These are phyloP conservation scores for Alopecurus myosuroides DNA, from an alignment of 176 grass and related monocot species.

Conservation along the genomic window DNA sequence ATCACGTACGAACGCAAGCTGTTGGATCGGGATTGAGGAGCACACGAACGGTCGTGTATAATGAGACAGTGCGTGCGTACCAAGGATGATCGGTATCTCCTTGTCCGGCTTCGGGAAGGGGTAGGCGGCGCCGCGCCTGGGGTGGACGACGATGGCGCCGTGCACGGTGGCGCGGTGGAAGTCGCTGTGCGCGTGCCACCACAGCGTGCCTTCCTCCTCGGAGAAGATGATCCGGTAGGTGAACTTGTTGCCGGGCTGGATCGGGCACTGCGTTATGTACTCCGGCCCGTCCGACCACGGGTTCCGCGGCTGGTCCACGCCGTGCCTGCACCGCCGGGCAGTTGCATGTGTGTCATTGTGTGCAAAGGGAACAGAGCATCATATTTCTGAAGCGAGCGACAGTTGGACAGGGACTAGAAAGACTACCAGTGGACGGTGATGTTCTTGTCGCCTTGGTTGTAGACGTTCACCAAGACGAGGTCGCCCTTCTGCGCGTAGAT, in stretches of 20 bases:
- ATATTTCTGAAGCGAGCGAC: neutral
- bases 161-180: slow-evolving; percentile 53
- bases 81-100: slow-evolving; percentile 57
- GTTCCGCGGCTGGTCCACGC: slow-evolving; percentile 53
- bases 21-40: neutral
- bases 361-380: neutral
- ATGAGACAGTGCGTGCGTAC: neutral
- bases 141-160: slow-evolving; percentile 69
- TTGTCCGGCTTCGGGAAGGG: slow-evolving; percentile 45
- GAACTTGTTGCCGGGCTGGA: slow-evolving; percentile 32
- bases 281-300: slow-evolving; percentile 21
- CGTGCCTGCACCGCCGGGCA: slow-evolving; percentile 31
- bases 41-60: neutral
- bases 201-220: slow-evolving; percentile 57
- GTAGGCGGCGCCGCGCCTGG: slow-evolving; percentile 25
- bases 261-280: slow-evolving; percentile 12
- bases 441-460: slow-evolving; percentile 58
- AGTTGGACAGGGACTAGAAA: neutral
- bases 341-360: neutral
- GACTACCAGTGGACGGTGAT: slow-evolving; percentile 67
- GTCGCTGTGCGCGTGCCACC: slow-evolving; percentile 66
- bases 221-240: slow-evolving; percentile 47
- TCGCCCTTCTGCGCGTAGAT: slow-evolving; percentile 52
- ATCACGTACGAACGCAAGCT: neutral
- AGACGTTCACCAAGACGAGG: slow-evolving; percentile 49